Evolutionary conservation across 768 basidiomycete species (phyloP).

Genomic region (Mycena polygramma): DNA sequence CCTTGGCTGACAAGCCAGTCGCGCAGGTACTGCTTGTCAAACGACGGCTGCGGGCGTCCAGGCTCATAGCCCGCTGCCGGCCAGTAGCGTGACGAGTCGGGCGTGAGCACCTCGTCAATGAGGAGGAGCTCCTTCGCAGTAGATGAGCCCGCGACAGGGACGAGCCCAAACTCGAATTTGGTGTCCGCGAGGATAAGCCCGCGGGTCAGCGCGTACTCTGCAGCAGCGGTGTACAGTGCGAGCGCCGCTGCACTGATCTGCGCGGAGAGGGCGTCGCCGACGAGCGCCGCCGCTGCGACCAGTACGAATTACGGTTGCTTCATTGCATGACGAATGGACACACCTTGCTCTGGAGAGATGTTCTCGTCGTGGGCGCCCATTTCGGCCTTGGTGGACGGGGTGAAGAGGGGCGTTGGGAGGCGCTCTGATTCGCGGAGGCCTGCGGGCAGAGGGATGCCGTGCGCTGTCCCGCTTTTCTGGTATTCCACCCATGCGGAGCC

Average conservation of each 20-base stretch:
- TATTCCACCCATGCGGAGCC: slow-evolving; percentile 98
- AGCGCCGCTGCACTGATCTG: slow-evolving; percentile 71
- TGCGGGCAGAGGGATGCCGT: slow-evolving; percentile 81
- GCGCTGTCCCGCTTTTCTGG: slow-evolving; percentile 87
- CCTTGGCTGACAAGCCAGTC: slow-evolving; percentile 87
- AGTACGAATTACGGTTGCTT: background rate
- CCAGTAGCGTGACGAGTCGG: slow-evolving; percentile 99
- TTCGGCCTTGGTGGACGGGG: slow-evolving; percentile 97
- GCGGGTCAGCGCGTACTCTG: slow-evolving; percentile 75
- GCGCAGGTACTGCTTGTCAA: slow-evolving; percentile 96
- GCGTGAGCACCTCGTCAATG: slow-evolving; percentile 95
- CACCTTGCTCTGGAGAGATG: slow-evolving; percentile 86
- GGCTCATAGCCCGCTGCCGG: slow-evolving; percentile 78
- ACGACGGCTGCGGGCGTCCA: slow-evolving; percentile 87
- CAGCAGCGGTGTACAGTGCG: slow-evolving; percentile 79
- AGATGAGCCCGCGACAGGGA: slow-evolving; percentile 47
- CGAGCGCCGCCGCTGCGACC: slow-evolving; percentile 67
- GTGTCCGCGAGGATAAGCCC: slow-evolving; percentile 98
- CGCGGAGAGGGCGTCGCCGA: slow-evolving; percentile 77
- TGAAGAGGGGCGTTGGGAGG: slow-evolving; percentile 88
- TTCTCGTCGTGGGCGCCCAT: slow-evolving; percentile 97
- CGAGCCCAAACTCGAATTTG: slow-evolving; percentile 97
- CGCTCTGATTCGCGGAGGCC: slow-evolving; percentile 88
- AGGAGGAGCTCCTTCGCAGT: slow-evolving; percentile 71
- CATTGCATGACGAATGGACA: background rate